Evolutionary conservation across 106 monocot species (phyloP), one percentile per base, ranked within the genome.

Genomic region (Chionographis japonica): DNA sequence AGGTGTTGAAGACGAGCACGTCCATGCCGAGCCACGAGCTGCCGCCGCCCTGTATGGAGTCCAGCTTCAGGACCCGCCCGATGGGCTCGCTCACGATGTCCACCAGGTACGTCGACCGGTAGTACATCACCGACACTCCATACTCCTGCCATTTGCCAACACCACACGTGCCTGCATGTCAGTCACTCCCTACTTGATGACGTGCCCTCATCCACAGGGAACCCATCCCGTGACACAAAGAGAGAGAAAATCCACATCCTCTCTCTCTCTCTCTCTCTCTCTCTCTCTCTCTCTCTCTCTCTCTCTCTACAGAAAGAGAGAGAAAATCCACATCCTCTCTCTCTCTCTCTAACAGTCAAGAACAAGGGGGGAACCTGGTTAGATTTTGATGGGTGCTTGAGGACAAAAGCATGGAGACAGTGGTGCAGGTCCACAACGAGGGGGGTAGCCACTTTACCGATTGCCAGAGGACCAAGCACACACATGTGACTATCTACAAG

Each of bases 1-100:
- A 88, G 3, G 84, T 78, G 75, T 88, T 88, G 75, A 88, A 84
- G 40, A 88, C 63, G 50, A 88, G 42, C 56, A 78, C 4, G 69
- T 88, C 81, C 5, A 43, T 20, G 8, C 77, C 81, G 15, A 84
- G 63, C 88, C 88, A 88, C 13, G 67, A 60, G 3, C 37, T 39
- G 52, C 88, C 84, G 49, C 49, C 58, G 3, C 53, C n/a, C 36
- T 77, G 62, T 12, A 84, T 84, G 11, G 77, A 67, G 58, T 88
- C 84, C 4, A 88, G 78, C 72, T 81, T 81, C 18, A 88, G 65
- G 9, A 81, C 88, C 9, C 84, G 58, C 6, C 88, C 88, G 4
- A 75, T 55, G 19, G 65, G 7, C 36, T 78, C 78, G 37, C 10
- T 65, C 40, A 72, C 81, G 37, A 88, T 71, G 67, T 88, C 84